Conservation (phyloP, 1,284 basidiomycete genomes). For the Apiotrichum siamense region DNA sequence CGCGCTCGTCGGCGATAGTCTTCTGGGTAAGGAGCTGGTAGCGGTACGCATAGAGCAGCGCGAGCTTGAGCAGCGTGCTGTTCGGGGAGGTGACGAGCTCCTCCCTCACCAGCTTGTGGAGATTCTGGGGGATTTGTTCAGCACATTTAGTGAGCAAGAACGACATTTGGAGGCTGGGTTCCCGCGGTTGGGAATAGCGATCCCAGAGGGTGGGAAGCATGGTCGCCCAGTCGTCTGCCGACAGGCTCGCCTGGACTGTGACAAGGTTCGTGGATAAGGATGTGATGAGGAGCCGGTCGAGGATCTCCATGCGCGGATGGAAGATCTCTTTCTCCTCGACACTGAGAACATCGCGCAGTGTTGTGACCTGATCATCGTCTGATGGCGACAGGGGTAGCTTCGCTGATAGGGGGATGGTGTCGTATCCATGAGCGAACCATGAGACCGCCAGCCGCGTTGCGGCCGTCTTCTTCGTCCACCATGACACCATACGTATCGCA, state of each 20-base stretch:
- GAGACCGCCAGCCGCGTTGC: constrained; percentile 7
- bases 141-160: constrained; percentile 41
- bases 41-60: constrained; percentile 32
- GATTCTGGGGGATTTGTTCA: constrained; percentile 21
- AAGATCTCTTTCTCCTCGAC: background rate
- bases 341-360: background rate
- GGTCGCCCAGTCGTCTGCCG: constrained; percentile 26
- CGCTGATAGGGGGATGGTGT: background rate
- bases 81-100: constrained; percentile 17
- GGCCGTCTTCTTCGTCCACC: constrained; percentile 9
- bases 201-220: constrained; percentile 33
- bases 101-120: constrained; percentile 19
- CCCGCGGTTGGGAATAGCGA: constrained; percentile 10
- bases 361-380: background rate
- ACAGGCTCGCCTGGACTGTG: constrained; percentile 24
- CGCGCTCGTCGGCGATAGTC: constrained; percentile 29
- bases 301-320: background rate
- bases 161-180: constrained; percentile 7
- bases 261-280: constrained; percentile 22
- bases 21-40: constrained; percentile 32
- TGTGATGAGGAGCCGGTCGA: background rate
- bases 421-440: constrained; percentile 3
- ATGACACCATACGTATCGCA: constrained; percentile 16
- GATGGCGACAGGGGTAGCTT: constrained; percentile 21
- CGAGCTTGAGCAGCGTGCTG: constrained; percentile 25